Evolutionary conservation across 805 yeast genomes (phyloP).

Genomic region (Schizosaccharomyces cryophilus): DNA sequence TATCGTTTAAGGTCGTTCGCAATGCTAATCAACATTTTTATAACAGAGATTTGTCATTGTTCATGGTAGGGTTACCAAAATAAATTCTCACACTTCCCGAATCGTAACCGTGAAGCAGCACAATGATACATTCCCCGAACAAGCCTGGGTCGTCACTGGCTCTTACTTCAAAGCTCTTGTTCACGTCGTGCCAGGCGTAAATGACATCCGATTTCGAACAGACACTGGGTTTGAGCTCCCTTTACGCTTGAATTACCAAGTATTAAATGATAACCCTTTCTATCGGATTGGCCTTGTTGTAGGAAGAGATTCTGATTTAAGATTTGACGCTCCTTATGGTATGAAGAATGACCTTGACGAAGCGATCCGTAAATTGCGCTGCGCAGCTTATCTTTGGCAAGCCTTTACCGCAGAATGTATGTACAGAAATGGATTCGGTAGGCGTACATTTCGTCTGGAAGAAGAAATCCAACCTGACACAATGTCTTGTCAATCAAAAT

Average conservation of each 20-base stretch:
- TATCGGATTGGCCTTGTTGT: conserved; percentile 56
- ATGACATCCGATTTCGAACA: conserved; percentile 26
- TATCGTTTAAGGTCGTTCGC: no score
- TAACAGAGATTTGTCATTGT: background rate
- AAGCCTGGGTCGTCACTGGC: background rate
- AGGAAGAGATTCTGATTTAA: conserved; percentile 49
- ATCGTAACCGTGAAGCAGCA: background rate
- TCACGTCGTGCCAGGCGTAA: conserved; percentile 46
- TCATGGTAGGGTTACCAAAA: background rate
- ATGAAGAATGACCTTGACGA: conserved; percentile 30
- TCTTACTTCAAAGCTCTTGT: conserved; percentile 41
- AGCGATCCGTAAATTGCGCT: conserved; percentile 49
- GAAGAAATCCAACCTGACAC: conserved; percentile 40
- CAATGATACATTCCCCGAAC: background rate
- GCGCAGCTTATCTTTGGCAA: conserved; percentile 72
- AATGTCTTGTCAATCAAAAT: conserved; percentile 20
- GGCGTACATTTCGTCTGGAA: conserved; percentile 47
- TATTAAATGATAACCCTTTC: conserved; percentile 41
- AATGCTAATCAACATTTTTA: no score
- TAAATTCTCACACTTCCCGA: background rate
- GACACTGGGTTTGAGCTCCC: conserved; percentile 3
- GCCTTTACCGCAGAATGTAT: conserved; percentile 81
- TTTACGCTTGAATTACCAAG: conserved; percentile 23
- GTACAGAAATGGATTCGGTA: conserved; percentile 53
- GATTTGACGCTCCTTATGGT: conserved; percentile 39